Evolutionary conservation across 331 rosid species (phyloP), one percentile per base, ranked within the genome.

Genomic region (Saraca asoca): DNA sequence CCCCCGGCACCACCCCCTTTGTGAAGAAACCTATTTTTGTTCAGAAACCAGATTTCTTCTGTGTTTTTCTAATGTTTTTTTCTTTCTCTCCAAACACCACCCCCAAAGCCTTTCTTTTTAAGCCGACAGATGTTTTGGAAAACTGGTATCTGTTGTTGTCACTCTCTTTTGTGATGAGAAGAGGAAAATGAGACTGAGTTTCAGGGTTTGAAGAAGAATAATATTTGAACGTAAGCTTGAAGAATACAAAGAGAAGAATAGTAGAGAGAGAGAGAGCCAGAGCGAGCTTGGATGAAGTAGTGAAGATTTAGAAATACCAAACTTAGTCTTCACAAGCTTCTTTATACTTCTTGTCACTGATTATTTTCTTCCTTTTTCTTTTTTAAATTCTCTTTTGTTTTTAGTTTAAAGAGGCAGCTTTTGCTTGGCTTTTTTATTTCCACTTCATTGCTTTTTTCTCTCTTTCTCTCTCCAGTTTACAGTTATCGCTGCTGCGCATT

Each of bases 291-390:
- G 62, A 20, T 64, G 33, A 57, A 45, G 35, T 62, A 59, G 70
- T 70, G 57, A 65, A 67, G 88, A 31, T 79, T 81, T 83, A 72
- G 83, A 81, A 81, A 78, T 75, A 68, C 72, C 74, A 74, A 63
- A 75, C 31, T 77, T 80, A 75, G 72, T 76, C 64, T 81, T 69
- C 68, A 64, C 71, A 64, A 6, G 89, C 87, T 68, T 75, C 94
- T 85, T 92, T 85, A 89, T 92, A 87, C 83, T 78, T 80, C 84
- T 57, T 82, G 10, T 60, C 73, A 51, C 48, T 64, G 38, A 51
- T 64, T 70, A 3, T 59, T 59, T 56, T 57, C n/a, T 58, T 37
- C 17, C 60, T 8, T 58, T 41, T 7, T 60, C 72, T 50, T 61
- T 66, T 14, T 39, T 73, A 62, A 43, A 50, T 29, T 46, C 76